Evolutionary conservation across 2,329 filamentous ascomycete species (phyloP).

Genomic region (Thelonectria blattea): DNA sequence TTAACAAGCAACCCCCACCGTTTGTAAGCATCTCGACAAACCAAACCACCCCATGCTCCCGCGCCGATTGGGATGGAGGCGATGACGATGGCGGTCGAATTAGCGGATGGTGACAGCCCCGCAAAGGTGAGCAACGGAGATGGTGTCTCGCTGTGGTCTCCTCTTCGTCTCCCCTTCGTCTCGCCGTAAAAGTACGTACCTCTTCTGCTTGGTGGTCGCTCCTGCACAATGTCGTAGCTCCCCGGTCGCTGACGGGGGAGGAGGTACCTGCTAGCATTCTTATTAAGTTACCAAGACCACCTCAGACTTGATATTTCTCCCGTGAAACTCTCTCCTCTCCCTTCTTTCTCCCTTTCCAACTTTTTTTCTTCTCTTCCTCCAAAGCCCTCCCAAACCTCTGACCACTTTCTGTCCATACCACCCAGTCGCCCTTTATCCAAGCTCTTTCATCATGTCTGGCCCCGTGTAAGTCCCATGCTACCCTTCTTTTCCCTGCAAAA

Average conservation of each 20-base stretch:
- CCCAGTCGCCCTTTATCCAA: slow-evolving; percentile 22
- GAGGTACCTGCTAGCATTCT: slow-evolving; percentile 11
- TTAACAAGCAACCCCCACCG: slow-evolving; percentile 24
- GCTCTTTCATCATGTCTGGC: slow-evolving; percentile 63
- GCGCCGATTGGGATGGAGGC: slow-evolving; percentile 12
- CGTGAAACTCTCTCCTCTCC: slow-evolving; percentile 30
- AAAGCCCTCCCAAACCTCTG: slow-evolving; percentile 27
- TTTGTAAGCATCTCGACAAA: slow-evolving; percentile 20
- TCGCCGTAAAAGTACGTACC: background rate
- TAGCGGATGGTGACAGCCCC: slow-evolving; percentile 25
- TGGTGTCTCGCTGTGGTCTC: background rate
- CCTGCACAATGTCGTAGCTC: slow-evolving; percentile 1
- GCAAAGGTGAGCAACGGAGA: slow-evolving; percentile 7
- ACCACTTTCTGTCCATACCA: slow-evolving; percentile 19
- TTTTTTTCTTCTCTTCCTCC: slow-evolving; percentile 23
- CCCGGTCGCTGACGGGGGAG: background rate
- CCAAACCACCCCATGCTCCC: slow-evolving; percentile 3
- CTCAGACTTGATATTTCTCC: slow-evolving; percentile 34
- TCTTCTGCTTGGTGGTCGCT: too few relatives aligned
- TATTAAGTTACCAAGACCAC: slow-evolving; percentile 10
- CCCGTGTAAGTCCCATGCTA: slow-evolving; percentile 66
- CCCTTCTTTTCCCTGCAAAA: slow-evolving; percentile 8
- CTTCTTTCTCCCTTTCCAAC: slow-evolving; percentile 25
- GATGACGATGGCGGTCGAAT: slow-evolving; percentile 38
- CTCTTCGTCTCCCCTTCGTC: too few relatives aligned